Evolutionary conservation across 2,329 filamentous ascomycete genomes (phyloP).

Genomic region (Arthrobotrys sphaeroides): DNA sequence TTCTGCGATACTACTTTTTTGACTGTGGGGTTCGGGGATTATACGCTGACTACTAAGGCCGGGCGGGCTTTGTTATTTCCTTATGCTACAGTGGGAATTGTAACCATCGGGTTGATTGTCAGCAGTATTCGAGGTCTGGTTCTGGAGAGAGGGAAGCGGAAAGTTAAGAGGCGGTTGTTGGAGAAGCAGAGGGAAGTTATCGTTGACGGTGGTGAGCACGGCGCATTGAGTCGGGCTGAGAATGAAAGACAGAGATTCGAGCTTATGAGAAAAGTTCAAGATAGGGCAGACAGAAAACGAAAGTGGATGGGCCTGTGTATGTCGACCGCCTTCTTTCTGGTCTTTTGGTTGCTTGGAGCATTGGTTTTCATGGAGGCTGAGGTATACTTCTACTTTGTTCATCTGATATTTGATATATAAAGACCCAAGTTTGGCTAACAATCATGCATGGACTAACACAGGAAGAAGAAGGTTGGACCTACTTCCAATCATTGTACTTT

Average conservation of each 20-base stretch:
- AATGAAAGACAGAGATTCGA: slow-evolving; percentile 74
- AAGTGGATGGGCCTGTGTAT: slow-evolving; percentile 78
- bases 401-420: background rate
- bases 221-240: slow-evolving; percentile 14
- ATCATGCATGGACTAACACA: background rate
- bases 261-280: slow-evolving; percentile 83
- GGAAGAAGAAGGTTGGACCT: slow-evolving; percentile 68
- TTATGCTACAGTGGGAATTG: slow-evolving; percentile 82
- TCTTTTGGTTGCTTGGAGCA: slow-evolving; percentile 83
- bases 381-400: slow-evolving; percentile 61
- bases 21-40: slow-evolving; percentile 56
- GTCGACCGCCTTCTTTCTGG: slow-evolving; percentile 73
- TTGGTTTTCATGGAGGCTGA: slow-evolving; percentile 76
- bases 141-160: slow-evolving; percentile 55
- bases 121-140: slow-evolving; percentile 73
- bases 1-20: slow-evolving; percentile 73
- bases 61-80: slow-evolving; percentile 80
- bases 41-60: slow-evolving; percentile 60
- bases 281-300: slow-evolving; percentile 71
- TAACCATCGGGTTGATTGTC: slow-evolving; percentile 84
- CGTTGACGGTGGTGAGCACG: slow-evolving; percentile 23
- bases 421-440: background rate
- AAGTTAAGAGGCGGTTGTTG: slow-evolving; percentile 52
- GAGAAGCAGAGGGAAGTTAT: slow-evolving; percentile 55
- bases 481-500: slow-evolving; percentile 86